Evolutionary conservation across 129 eudicot species (phyloP).

Genomic region (Escallonia rubra): DNA sequence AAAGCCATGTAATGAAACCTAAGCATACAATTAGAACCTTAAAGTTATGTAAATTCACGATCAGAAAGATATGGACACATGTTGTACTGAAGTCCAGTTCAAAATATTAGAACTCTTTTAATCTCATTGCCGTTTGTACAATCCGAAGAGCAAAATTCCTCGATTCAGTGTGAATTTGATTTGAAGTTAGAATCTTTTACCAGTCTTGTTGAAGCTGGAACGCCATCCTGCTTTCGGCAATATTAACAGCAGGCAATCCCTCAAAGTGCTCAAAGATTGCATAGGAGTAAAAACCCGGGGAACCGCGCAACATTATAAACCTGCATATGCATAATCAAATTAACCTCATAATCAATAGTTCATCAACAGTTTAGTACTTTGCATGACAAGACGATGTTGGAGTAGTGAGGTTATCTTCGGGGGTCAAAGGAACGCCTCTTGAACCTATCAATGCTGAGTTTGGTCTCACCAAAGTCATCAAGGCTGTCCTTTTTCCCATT

Average conservation of each 20-base stretch:
- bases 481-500: too few relatives aligned
- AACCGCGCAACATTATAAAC: slow-evolving; percentile 32
- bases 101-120: too few relatives aligned
- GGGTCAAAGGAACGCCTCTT: too few relatives aligned
- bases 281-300: slow-evolving; percentile 33
- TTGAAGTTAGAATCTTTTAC: too few relatives aligned
- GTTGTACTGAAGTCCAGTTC: too few relatives aligned
- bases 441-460: too few relatives aligned
- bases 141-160: too few relatives aligned
- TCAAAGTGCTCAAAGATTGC: slow-evolving; percentile 20
- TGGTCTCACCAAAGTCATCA: not conserved
- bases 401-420: not conserved
- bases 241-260: slow-evolving; percentile 30
- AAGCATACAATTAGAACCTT: not conserved
- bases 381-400: not conserved
- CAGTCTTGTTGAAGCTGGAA: slow-evolving; percentile 23
- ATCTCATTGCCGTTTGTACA: too few relatives aligned
- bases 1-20: slow-evolving; percentile 51
- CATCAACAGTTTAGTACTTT: not conserved
- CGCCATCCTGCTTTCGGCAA: slow-evolving; percentile 19
- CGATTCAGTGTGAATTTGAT: too few relatives aligned
- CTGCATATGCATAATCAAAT: not conserved
- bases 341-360: too few relatives aligned
- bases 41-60: too few relatives aligned
- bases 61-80: too few relatives aligned